Conservation (phyloP, 257 asterid species). For the Solanum stenotomum region DNA sequence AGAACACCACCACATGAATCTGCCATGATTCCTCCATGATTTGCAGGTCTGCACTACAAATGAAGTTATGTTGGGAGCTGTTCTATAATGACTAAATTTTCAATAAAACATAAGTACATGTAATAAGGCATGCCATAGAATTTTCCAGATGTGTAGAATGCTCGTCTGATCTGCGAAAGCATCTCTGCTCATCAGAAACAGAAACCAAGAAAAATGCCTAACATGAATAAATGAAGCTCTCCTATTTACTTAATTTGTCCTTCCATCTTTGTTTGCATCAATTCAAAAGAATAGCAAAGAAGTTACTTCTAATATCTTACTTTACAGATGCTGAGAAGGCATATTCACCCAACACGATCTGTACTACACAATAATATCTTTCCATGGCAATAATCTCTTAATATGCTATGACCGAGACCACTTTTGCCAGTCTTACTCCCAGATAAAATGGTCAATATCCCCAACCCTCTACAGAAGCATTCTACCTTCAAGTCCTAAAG, state of each 20-base stretch:
- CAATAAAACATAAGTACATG: background rate
- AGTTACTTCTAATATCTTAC: background rate
- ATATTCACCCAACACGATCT: background rate
- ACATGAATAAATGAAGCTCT: background rate
- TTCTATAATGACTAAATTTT: background rate
- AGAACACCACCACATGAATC: constrained; percentile 3
- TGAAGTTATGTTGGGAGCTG: constrained; percentile 12
- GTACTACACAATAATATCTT: background rate
- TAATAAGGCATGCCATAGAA: background rate
- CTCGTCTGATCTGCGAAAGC: background rate
- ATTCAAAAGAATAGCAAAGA: background rate
- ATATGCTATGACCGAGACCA: background rate
- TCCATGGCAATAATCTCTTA: background rate
- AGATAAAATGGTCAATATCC: background rate
- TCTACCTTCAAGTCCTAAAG: background rate
- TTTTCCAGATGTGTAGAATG: background rate
- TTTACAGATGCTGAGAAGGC: background rate
- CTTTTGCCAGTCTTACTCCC: background rate
- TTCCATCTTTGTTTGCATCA: background rate
- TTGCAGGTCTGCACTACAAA: constrained; percentile 7
- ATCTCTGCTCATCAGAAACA: background rate
- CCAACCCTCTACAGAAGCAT: background rate
- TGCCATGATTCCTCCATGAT: constrained; percentile 12
- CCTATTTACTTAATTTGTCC: background rate
- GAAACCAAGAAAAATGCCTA: background rate